Evolutionary conservation across 371 early-diverging fungal genomes (phyloP).

Genomic region (Mucor saturninus): DNA sequence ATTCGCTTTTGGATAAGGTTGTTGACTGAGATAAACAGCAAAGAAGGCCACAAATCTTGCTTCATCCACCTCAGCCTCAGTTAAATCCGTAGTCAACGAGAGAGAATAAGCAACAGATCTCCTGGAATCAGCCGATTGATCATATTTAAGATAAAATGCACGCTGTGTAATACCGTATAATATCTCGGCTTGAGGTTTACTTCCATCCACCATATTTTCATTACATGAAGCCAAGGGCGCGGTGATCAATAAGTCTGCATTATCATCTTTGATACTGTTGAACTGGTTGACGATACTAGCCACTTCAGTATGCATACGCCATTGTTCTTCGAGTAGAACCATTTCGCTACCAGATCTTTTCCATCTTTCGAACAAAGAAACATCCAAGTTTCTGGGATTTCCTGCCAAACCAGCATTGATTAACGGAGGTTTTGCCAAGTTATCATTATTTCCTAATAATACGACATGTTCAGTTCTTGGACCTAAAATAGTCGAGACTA

Average conservation of each 20-base stretch:
- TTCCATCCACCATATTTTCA: slow-evolving; percentile 30
- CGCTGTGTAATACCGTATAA: slow-evolving; percentile 32
- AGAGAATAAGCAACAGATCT: not conserved
- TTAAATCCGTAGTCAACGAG: slow-evolving; percentile 1
- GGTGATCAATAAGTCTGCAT: slow-evolving; percentile 18
- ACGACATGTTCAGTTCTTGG: slow-evolving; percentile 44
- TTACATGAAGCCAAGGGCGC: slow-evolving; percentile 25
- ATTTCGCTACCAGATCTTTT: slow-evolving; percentile 31
- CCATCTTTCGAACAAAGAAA: slow-evolving; percentile 48
- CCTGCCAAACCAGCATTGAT: slow-evolving; percentile 15
- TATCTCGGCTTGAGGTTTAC: not conserved
- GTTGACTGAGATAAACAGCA: slow-evolving; percentile 45
- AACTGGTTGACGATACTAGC: slow-evolving; percentile 24
- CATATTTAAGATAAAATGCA: slow-evolving; percentile 34
- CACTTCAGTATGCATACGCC: slow-evolving; percentile 45
- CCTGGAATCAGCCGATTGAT: not conserved
- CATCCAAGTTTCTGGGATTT: slow-evolving; percentile 29
- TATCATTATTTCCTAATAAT: slow-evolving; percentile 33
- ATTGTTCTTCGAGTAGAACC: slow-evolving; percentile 41
- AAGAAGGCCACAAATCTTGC: slow-evolving; percentile 38
- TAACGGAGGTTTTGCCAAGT: slow-evolving; percentile 12
- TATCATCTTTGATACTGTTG: slow-evolving; percentile 17
- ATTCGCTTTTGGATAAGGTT: slow-evolving; percentile 18
- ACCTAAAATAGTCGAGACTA: slow-evolving; percentile 26
- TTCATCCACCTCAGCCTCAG: slow-evolving; percentile 31